Evolutionary conservation across 2,329 filamentous ascomycete species (phyloP).

Genomic region (Aspergillus flavus): DNA sequence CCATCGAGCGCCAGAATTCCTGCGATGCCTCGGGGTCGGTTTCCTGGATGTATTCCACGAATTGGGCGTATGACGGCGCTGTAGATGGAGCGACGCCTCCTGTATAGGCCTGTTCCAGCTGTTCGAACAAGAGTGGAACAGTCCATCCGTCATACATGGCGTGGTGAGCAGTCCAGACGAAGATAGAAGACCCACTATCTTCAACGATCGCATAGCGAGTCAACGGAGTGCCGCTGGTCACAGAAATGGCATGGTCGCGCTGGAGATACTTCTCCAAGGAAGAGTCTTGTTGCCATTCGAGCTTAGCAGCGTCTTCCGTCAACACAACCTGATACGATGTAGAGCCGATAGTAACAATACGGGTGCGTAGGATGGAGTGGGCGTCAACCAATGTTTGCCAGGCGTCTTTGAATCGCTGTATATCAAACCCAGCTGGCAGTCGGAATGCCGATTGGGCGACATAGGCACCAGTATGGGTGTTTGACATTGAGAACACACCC

Average conservation of each 20-base stretch:
- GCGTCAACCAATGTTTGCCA: constrained; percentile 40
- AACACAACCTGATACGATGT: constrained; percentile 31
- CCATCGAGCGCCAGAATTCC: constrained; percentile 8
- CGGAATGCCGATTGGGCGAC: constrained; percentile 39
- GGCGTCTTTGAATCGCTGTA: constrained; percentile 38
- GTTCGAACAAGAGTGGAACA: constrained; percentile 8
- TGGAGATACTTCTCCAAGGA: constrained; percentile 30
- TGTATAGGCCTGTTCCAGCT: constrained; percentile 6
- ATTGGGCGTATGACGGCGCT: constrained; percentile 6
- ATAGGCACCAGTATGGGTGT: constrained; percentile 41
- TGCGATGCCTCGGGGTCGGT: background rate
- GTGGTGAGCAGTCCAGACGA: constrained; percentile 15
- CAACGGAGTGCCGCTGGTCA: constrained; percentile 1
- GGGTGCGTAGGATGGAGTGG: constrained; percentile 46
- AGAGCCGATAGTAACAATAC: constrained; percentile 33
- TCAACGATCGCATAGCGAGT: constrained; percentile 9
- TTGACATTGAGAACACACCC: constrained; percentile 27
- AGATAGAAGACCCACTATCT: background rate
- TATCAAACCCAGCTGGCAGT: constrained; percentile 27
- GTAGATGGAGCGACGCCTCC: background rate
- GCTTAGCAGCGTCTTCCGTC: constrained; percentile 10
- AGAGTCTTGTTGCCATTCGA: constrained; percentile 23
- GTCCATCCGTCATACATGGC: constrained; percentile 17
- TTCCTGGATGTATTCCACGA: constrained; percentile 8
- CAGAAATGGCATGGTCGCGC: constrained; percentile 36